phyloP scores from a whole-genome alignment of 768 basidiomycete genomes.

The Suillus cothurnatus region DNA sequence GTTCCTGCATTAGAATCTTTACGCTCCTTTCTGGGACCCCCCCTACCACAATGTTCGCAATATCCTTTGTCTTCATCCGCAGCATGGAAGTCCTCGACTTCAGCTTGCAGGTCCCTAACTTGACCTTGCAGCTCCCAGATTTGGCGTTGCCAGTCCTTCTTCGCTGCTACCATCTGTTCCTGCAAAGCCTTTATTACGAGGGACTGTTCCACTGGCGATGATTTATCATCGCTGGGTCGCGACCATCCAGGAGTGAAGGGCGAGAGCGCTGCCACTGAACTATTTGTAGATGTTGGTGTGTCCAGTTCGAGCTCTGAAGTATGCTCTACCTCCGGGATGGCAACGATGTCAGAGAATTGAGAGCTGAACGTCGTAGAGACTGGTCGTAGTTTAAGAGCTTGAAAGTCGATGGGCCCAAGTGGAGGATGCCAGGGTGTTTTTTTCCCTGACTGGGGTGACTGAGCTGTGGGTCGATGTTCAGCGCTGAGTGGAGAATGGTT shows the following conservation, averaged over 20 bases:
- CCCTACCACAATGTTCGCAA: slow-evolving; percentile 67
- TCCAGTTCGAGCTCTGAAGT: slow-evolving; percentile 44
- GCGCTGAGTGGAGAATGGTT: slow-evolving; percentile 17
- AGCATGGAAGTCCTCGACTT: slow-evolving; percentile 59
- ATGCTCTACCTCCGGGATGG: slow-evolving; percentile 27
- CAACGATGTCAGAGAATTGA: slow-evolving; percentile 56
- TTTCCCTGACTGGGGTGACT: slow-evolving; percentile 21
- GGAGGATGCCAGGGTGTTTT: slow-evolving; percentile 63
- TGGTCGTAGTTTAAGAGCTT: slow-evolving; percentile 69
- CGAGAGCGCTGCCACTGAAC: slow-evolving; percentile 43
- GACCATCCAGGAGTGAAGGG: slow-evolving; percentile 48
- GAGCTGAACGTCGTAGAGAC: slow-evolving; percentile 76
- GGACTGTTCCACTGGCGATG: slow-evolving; percentile 42
- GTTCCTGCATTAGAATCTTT: slow-evolving; percentile 21
- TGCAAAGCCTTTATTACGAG: slow-evolving; percentile 55
- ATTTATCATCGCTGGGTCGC: slow-evolving; percentile 37
- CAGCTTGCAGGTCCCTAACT: slow-evolving; percentile 68
- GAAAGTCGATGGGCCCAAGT: slow-evolving; percentile 61
- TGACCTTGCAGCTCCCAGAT: slow-evolving; percentile 78
- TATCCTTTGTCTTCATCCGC: slow-evolving; percentile 41
- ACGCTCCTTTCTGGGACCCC: slow-evolving; percentile 24
- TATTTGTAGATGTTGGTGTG: slow-evolving; percentile 51
- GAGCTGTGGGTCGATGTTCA: slow-evolving; percentile 1
- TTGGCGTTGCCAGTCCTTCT: slow-evolving; percentile 70
- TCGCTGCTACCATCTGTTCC: slow-evolving; percentile 58